phyloP scores from a whole-genome alignment of 495 filamentous ascomycete genomes.

The Penicillium diatomitis region DNA sequence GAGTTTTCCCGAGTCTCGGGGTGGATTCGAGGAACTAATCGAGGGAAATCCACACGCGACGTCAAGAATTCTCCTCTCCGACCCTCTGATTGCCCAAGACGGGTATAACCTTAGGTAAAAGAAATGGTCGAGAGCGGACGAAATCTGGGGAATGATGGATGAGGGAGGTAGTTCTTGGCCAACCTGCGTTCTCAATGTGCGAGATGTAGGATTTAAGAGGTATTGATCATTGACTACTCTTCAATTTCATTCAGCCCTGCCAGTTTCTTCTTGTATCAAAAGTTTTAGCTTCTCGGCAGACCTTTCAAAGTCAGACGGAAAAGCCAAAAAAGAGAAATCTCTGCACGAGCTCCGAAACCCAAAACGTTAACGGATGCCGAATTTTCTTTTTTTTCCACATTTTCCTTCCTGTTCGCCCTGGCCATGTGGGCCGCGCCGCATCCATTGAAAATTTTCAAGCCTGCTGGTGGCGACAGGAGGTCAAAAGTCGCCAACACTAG shows the following conservation, averaged over 20 bases:
- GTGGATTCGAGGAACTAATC: too few relatives aligned
- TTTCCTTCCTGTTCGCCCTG: neutral
- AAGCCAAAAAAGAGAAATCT: too few relatives aligned
- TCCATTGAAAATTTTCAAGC: neutral
- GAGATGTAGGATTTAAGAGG: too few relatives aligned
- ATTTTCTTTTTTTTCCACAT: neutral
- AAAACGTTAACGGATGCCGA: neutral
- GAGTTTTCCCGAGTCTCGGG: too few relatives aligned
- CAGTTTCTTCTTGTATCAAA: neutral
- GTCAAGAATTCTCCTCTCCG: slow-evolving; percentile 5
- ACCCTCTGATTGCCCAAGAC: slow-evolving; percentile 6
- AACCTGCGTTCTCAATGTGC: neutral
- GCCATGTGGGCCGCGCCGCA: slow-evolving; percentile 1
- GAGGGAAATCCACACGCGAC: slow-evolving; percentile 15
- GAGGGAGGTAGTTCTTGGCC: neutral
- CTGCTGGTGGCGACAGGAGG: neutral
- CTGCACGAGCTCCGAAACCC: neutral
- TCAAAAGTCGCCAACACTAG: too few relatives aligned
- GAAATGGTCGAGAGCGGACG: neutral
- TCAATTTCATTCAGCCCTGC: neutral
- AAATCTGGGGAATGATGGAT: neutral
- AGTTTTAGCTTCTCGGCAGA: neutral
- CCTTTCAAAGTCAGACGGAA: too few relatives aligned
- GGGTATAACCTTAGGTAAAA: slow-evolving; percentile 1
- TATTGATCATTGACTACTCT: neutral